A percentile compares a stretch with the other conserved stretches of the same genome.
Evolutionary conservation across 208 protist species (phyloP).

Genomic region (Trypanosoma mega): DNA sequence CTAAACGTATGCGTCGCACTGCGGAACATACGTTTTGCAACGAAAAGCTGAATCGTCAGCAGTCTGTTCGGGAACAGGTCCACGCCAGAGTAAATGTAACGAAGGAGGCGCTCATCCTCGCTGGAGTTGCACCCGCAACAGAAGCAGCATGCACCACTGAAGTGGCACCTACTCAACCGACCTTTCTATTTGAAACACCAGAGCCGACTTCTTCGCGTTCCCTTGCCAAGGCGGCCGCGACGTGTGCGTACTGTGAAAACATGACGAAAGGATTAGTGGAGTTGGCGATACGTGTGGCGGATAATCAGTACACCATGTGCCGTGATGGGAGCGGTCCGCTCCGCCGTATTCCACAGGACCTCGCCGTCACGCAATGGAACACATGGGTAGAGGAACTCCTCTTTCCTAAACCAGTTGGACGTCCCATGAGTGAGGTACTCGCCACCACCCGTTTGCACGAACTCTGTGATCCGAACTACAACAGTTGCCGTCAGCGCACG

Average conservation of each 20-base stretch:
- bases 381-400: conserved; percentile 61
- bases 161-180: too few species aligned
- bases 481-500: too few species aligned
- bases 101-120: too few species aligned
- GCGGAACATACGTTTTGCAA: conserved; percentile 12
- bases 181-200: background rate
- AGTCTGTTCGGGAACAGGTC: too few species aligned
- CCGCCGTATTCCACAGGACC: conserved; percentile 50
- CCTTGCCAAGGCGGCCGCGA: conserved; percentile 10
- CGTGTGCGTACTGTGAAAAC: conserved; percentile 35
- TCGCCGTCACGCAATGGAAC: conserved; percentile 67
- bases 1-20: conserved; percentile 11
- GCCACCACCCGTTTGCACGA: conserved; percentile 18
- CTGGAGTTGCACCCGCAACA: too few species aligned
- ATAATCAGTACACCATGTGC: conserved; percentile 56
- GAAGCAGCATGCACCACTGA: too few species aligned
- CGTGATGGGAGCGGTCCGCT: conserved; percentile 38
- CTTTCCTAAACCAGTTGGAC: conserved; percentile 20
- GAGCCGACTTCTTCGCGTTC: background rate
- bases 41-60: conserved; percentile 8
- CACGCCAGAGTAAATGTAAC: too few species aligned
- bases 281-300: conserved; percentile 67
- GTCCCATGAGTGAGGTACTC: conserved; percentile 25
- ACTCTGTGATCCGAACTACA: conserved; percentile 17
- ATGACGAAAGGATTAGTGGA: conserved; percentile 56